Conservation (phyloP, 2,329 filamentous ascomycete genomes). For the Penicillium sclerotiorum region DNA sequence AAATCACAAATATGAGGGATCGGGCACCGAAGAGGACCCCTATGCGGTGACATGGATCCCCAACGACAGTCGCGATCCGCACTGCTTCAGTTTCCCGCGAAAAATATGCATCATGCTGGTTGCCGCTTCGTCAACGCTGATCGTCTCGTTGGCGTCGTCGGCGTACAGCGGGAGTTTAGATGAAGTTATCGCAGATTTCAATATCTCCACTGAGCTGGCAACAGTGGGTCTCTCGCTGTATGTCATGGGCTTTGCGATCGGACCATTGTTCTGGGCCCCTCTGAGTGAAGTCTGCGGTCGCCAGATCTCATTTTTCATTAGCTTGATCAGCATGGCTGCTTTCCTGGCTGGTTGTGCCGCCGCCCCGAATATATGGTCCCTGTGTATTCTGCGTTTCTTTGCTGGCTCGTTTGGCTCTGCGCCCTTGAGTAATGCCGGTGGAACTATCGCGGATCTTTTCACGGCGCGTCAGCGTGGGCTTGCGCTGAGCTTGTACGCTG, state of each 20-base stretch:
- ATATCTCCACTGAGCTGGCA: neutral
- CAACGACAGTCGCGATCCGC: slow-evolving; percentile 47
- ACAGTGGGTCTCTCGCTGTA: slow-evolving; percentile 21
- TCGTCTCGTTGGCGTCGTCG: slow-evolving; percentile 47
- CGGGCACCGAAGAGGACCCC: neutral
- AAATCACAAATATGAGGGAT: neutral
- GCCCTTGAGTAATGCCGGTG: slow-evolving; percentile 12
- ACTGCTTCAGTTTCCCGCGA: slow-evolving; percentile 33
- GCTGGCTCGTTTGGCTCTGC: slow-evolving; percentile 13
- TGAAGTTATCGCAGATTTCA: slow-evolving; percentile 20
- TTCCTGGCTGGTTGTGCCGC: slow-evolving; percentile 64
- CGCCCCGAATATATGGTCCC: slow-evolving; percentile 55
- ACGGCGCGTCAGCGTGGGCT: slow-evolving; percentile 9
- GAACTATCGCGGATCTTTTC: slow-evolving; percentile 18
- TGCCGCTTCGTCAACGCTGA: slow-evolving; percentile 44
- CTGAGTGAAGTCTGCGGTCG: slow-evolving; percentile 26
- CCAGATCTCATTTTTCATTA: slow-evolving; percentile 19
- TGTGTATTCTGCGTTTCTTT: slow-evolving; percentile 53
- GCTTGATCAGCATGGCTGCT: slow-evolving; percentile 46
- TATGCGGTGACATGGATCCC: slow-evolving; percentile 48
- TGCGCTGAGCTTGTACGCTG: slow-evolving; percentile 7
- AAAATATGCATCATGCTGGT: slow-evolving; percentile 46
- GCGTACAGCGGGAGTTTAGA: slow-evolving; percentile 45
- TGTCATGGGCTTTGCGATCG: slow-evolving; percentile 41
- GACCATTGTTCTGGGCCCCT: slow-evolving; percentile 40